Conservation (phyloP, 768 basidiomycete genomes). For the Auriscalpium orientale region DNA sequence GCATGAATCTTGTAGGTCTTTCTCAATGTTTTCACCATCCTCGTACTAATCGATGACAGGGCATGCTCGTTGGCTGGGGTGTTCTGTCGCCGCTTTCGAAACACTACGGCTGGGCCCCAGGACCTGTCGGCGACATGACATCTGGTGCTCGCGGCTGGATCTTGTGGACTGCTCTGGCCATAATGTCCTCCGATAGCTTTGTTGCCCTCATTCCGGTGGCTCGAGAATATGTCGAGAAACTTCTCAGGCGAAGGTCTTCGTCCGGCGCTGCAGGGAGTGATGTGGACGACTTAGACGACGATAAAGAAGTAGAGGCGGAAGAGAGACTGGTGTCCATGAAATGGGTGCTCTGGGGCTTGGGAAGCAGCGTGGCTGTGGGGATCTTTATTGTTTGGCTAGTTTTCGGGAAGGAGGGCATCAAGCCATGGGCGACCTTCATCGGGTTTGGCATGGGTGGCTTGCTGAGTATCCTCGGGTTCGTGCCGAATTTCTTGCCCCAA, state of each 20-base stretch:
- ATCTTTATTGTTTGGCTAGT: conserved; percentile 80
- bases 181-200: conserved; percentile 91
- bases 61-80: conserved; percentile 97
- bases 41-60: conserved; percentile 34
- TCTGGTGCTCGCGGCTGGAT: conserved; percentile 93
- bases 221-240: conserved; percentile 40
- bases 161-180: conserved; percentile 90
- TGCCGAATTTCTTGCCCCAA: conserved; percentile 1
- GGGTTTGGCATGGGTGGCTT: conserved; percentile 79
- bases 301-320: conserved; percentile 66
- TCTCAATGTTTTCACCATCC: conserved; percentile 1
- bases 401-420: conserved; percentile 88
- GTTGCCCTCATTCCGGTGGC: conserved; percentile 78
- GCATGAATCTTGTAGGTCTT: conserved; percentile 75
- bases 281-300: conserved; percentile 27
- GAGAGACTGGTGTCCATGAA: conserved; percentile 72
- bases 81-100: conserved; percentile 87
- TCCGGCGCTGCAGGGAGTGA: conserved; percentile 2
- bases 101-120: conserved; percentile 84
- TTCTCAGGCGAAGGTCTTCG: conserved; percentile 9
- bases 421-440: conserved; percentile 88
- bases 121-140: conserved; percentile 80
- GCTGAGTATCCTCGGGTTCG: conserved; percentile 82
- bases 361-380: conserved; percentile 54
- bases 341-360: conserved; percentile 73